A percentile compares a stretch with the other conserved stretches of the same genome.
Evolutionary conservation across 2,329 filamentous ascomycete species (phyloP).

Genomic region (Lachnellula willkommii): DNA sequence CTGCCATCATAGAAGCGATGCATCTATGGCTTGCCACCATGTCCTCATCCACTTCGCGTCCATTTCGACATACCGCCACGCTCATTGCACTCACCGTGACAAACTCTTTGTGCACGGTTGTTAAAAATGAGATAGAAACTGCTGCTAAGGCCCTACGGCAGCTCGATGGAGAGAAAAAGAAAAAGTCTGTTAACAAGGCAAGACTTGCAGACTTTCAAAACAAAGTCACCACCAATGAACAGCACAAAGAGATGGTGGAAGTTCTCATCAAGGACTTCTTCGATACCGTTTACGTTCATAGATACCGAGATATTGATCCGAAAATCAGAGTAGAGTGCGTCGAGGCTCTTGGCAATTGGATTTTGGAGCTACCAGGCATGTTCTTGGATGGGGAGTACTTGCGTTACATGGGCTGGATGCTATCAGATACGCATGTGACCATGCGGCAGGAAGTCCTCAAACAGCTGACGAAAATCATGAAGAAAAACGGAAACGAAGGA

Average conservation of each 20-base stretch:
- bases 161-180: conserved; percentile 69
- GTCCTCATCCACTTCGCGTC: conserved; percentile 80
- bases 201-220: conserved; percentile 69
- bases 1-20: conserved; percentile 77
- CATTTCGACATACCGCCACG: conserved; percentile 91
- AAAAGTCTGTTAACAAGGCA: conserved; percentile 69
- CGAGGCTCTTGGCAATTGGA: conserved; percentile 82
- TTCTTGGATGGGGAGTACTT: conserved; percentile 90
- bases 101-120: conserved; percentile 69
- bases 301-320: conserved; percentile 89
- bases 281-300: conserved; percentile 87
- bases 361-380: conserved; percentile 72
- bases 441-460: conserved; percentile 82
- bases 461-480: conserved; percentile 75
- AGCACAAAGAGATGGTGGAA: conserved; percentile 52
- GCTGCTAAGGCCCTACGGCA: conserved; percentile 75
- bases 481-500: conserved; percentile 53
- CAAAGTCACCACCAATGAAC: conserved; percentile 49
- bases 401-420: conserved; percentile 90
- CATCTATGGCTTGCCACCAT: conserved; percentile 85
- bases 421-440: conserved; percentile 71
- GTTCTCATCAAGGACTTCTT: conserved; percentile 78
- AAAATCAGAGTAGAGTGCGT: conserved; percentile 86
- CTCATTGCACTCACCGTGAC: conserved; percentile 76
- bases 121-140: conserved; percentile 63